A percentile compares a stretch with the other conserved stretches of the same genome.
phyloP scores from a whole-genome alignment of 148 eudicot genomes.

The Salicornia ramosissima region DNA sequence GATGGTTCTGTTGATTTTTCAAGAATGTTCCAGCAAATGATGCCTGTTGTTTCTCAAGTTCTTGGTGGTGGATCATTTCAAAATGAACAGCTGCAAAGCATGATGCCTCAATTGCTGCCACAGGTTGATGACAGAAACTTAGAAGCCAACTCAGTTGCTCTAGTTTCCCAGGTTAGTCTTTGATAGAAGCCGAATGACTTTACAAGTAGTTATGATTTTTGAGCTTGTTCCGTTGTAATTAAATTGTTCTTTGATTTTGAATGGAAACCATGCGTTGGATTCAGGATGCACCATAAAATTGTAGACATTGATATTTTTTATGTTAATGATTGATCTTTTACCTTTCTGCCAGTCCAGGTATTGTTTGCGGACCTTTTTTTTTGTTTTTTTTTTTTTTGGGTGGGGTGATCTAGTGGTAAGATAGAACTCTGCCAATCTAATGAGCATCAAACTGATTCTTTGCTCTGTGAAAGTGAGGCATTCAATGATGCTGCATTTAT shows the following conservation, averaged over 20 bases:
- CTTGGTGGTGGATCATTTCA: conserved; percentile 52
- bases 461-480: background rate
- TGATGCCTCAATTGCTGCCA: conserved; percentile 27
- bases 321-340: background rate
- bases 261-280: background rate
- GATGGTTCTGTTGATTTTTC: conserved; percentile 74
- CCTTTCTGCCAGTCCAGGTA: background rate
- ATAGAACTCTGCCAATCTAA: background rate
- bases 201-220: background rate
- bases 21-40: conserved; percentile 93
- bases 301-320: background rate
- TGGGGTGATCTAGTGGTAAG: background rate
- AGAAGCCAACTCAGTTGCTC: conserved; percentile 22
- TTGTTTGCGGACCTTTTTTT: background rate
- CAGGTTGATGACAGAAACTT: conserved; percentile 21
- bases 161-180: conserved; percentile 47
- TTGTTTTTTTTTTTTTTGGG: background rate
- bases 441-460: background rate
- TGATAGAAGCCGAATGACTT: background rate
- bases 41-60: conserved; percentile 95
- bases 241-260: background rate
- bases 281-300: background rate
- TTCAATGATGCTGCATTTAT: background rate
- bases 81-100: conserved; percentile 21
- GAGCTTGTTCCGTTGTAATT: background rate